A percentile compares a stretch with the other conserved stretches of the same genome.
phyloP scores from a whole-genome alignment of 1,139 yeast genomes.

The Spencermartinsiella ligniputridi region DNA sequence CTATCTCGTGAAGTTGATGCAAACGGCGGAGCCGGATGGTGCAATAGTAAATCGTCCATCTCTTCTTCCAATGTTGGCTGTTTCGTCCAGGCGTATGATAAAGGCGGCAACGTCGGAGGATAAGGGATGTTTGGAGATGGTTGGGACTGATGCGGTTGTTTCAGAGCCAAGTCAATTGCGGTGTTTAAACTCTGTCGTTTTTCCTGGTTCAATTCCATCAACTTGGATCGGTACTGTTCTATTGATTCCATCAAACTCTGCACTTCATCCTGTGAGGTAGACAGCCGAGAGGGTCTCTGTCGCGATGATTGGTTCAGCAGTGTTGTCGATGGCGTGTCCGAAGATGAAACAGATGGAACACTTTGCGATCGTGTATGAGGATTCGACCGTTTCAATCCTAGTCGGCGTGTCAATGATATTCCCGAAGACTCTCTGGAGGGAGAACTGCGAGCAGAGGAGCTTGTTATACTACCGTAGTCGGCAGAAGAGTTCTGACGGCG shows the following conservation, averaged over 20 bases:
- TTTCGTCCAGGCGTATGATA: constrained; percentile 12
- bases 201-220: constrained; percentile 8
- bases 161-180: constrained; percentile 1
- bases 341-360: neutral
- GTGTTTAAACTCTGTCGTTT: neutral
- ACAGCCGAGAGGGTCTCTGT: neutral
- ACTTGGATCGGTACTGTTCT: constrained; percentile 16
- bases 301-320: neutral
- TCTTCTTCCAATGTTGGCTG: constrained; percentile 13
- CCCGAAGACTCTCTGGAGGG: constrained; percentile 1
- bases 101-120: constrained; percentile 14
- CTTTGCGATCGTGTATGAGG: constrained; percentile 2
- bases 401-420: neutral
- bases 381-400: neutral
- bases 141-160: constrained; percentile 10
- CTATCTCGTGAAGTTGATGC: constrained; percentile 1
- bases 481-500: neutral
- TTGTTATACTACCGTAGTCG: neutral
- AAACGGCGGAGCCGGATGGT: constrained; percentile 7
- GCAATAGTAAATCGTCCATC: constrained; percentile 11
- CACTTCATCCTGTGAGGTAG: constrained; percentile 9
- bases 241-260: constrained; percentile 14
- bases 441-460: constrained; percentile 4
- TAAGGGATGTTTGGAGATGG: constrained; percentile 18
- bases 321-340: too few relatives aligned